Evolutionary conservation across 805 yeast species (phyloP).

Genomic region (Saturnispora ahearnii): DNA sequence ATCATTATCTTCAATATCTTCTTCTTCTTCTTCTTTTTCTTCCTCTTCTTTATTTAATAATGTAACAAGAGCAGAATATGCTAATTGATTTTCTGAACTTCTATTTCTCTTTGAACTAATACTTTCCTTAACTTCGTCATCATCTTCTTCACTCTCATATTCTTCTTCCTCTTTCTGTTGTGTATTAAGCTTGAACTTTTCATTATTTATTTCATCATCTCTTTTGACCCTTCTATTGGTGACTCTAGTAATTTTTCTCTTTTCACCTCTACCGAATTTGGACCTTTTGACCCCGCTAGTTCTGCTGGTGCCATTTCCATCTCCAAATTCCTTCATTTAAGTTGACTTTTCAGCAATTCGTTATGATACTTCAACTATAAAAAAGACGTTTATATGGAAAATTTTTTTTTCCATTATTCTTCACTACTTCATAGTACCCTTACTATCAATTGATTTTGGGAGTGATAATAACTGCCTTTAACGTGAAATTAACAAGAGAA

Average conservation of each 20-base stretch:
- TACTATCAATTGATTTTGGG: neutral
- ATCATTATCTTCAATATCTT: constrained; percentile 20
- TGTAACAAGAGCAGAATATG: constrained; percentile 25
- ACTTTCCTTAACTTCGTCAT: constrained; percentile 12
- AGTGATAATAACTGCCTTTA: neutral
- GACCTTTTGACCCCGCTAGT: constrained; percentile 4
- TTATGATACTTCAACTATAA: neutral
- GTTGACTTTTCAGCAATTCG: neutral
- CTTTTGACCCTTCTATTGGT: constrained; percentile 24
- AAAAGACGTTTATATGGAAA: neutral
- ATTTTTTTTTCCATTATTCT: neutral
- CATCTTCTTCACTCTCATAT: constrained; percentile 8
- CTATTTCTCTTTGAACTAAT: constrained; percentile 11
- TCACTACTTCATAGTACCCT: neutral
- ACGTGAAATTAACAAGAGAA: neutral
- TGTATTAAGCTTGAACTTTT: constrained; percentile 16
- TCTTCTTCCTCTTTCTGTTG: constrained; percentile 15
- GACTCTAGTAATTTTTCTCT: constrained; percentile 52
- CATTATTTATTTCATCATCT: constrained; percentile 17
- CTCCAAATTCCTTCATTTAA: constrained; percentile 1
- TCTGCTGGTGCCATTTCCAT: neutral
- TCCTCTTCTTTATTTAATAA: constrained; percentile 20
- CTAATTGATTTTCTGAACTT: constrained; percentile 19
- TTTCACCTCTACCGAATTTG: constrained; percentile 48
- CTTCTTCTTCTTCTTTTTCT: constrained; percentile 5